Evolutionary conservation across 495 filamentous ascomycete genomes (phyloP), one percentile per base, ranked within the genome.

Genomic region (Neurospora sp.): DNA sequence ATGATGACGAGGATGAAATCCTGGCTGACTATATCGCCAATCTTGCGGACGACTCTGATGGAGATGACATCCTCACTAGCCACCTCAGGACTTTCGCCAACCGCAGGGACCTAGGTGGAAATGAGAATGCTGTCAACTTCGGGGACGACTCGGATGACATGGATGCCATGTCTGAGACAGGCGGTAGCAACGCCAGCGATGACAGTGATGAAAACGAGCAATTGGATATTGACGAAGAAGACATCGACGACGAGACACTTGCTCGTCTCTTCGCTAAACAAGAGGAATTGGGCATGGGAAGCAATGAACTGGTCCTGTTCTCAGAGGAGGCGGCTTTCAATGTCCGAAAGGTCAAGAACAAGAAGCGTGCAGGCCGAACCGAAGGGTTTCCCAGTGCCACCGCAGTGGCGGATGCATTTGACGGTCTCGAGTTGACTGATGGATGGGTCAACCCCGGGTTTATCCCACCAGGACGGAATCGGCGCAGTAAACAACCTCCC

Each of bases 371-470:
- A 31, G 5, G 70, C 69, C 31, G 71, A 73, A 54, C 74, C 31
- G 60, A 70, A 20, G 62, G 5, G 18, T 70, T 89, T 73, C 87
- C 90, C 38, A 88, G 87, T 49, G 91, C 90, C 16, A 85, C 84
- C 18, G 81, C 85, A 14, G 87, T 94, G 73, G 91, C 91, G 0
- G 90, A 95, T 77, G 88, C 89, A 3, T 94, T 95, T 77, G 89
- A 91, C 75, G 91, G 88, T 37, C 89, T 97, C 74, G 93, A 97
- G 78, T 84, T 96, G 39, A 93, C 93, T 89, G 93, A 96, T 75
- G 54, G 27, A 35, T 92, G 91, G 80, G 86, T 91, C 31, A 87
- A 90, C n/a, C 90, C 81, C 85, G 41, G 7, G 90, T 87, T 71
- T 73, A 89, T 27, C 84, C 84, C 66, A 85, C 83, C 44, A 89